Conservation (phyloP, 371 early-diverging fungal species). For the Actinomortierella wolfii region DNA sequence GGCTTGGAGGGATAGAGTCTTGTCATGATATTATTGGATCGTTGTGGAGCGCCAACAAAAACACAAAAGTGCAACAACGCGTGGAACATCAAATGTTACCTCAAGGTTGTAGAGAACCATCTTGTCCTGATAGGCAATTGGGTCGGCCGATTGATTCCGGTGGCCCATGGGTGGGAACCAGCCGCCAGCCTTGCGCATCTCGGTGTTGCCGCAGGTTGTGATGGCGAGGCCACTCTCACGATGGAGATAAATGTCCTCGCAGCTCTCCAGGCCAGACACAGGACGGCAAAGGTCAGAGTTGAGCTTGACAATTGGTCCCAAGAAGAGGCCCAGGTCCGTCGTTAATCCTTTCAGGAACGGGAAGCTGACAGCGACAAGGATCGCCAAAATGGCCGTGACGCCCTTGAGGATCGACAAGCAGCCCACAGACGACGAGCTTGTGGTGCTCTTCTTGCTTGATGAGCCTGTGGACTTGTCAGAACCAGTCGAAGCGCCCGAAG, state of each 20-base stretch:
- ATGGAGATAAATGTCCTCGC: conserved; percentile 57
- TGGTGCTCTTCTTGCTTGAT: neutral
- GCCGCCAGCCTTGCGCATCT: conserved; percentile 33
- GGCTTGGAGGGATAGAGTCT: neutral
- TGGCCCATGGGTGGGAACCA: conserved; percentile 48
- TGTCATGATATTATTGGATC: neutral
- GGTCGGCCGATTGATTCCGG: conserved; percentile 16
- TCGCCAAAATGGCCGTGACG: conserved; percentile 3
- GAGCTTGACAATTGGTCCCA: conserved; percentile 14
- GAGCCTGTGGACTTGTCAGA: neutral
- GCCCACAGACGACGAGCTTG: neutral
- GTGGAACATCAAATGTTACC: conserved; percentile 19
- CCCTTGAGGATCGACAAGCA: neutral
- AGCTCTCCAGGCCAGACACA: conserved; percentile 48
- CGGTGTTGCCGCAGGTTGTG: conserved; percentile 51
- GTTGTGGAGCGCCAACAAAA: neutral
- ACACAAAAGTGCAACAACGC: neutral
- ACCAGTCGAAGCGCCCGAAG: too few relatives aligned
- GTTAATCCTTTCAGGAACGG: conserved; percentile 8
- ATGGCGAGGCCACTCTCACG: conserved; percentile 51
- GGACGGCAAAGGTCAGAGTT: conserved; percentile 22
- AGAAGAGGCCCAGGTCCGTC: conserved; percentile 20
- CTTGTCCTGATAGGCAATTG: conserved; percentile 37
- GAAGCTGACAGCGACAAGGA: conserved; percentile 20
- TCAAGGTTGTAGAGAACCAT: conserved; percentile 47